phyloP scores from a whole-genome alignment of 441 rosid genomes.

The Gossypium schwendimanii region DNA sequence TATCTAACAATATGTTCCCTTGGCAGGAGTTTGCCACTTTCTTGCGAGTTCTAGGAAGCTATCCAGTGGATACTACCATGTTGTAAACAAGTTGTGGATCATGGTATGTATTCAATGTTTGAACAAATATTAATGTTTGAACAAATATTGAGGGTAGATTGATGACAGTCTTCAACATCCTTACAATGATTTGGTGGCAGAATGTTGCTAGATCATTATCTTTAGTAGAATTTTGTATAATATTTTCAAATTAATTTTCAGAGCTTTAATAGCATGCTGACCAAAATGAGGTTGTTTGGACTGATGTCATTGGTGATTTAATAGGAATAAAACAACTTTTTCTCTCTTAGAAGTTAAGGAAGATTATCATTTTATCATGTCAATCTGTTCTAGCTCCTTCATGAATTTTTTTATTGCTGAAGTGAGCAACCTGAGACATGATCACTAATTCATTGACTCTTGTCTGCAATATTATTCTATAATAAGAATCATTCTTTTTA shows the following conservation, averaged over 20 bases:
- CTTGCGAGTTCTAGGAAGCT: conserved; percentile 92
- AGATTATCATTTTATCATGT: neutral
- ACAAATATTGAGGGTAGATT: neutral
- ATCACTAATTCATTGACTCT: neutral
- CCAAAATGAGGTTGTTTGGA: neutral
- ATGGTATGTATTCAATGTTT: neutral
- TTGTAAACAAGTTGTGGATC: conserved; percentile 23
- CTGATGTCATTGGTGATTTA: neutral
- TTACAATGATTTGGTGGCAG: neutral
- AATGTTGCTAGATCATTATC: neutral
- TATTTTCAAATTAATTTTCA: neutral
- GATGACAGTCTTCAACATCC: neutral
- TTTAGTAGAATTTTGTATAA: neutral
- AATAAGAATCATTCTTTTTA: neutral
- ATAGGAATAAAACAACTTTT: neutral
- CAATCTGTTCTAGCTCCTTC: neutral
- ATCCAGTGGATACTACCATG: conserved; percentile 85
- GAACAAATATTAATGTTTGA: neutral
- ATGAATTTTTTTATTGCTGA: neutral
- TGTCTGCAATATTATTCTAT: neutral
- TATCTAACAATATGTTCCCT: neutral
- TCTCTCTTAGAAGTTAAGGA: neutral
- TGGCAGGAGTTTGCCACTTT: conserved; percentile 90
- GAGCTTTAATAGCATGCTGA: neutral
- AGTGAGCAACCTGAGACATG: neutral